These are phyloP conservation scores for Diophrys sp. DNA, from an alignment of 73 alveolate genomes.

Conservation along the genomic window DNA sequence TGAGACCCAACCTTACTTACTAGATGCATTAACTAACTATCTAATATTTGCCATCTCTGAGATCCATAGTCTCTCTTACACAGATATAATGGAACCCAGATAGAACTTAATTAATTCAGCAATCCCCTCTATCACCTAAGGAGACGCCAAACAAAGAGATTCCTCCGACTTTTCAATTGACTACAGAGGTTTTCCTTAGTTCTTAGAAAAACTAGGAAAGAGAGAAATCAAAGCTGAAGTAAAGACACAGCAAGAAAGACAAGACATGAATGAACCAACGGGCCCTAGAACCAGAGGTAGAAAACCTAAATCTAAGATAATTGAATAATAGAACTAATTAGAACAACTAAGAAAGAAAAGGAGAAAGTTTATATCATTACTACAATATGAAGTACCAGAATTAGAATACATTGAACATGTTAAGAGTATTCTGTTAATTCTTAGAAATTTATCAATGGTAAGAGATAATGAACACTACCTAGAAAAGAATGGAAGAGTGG, in stretches of 20 bases:
- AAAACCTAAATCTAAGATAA: constrained; percentile 70
- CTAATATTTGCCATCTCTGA: constrained; percentile 71
- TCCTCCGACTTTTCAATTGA: constrained; percentile 9
- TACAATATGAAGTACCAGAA: constrained; percentile 86
- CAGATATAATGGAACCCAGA: constrained; percentile 42
- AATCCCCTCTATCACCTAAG: constrained; percentile 43
- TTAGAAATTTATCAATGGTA: constrained; percentile 83
- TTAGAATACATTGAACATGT: constrained; percentile 78
- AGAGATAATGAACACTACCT: constrained; percentile 85
- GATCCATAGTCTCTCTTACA: constrained; percentile 33
- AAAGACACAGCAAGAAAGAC: no score
- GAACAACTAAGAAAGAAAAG: constrained; percentile 77
- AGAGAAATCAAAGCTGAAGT: constrained; percentile 49
- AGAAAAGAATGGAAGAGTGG: constrained; percentile 73
- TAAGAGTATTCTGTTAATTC: constrained; percentile 65
- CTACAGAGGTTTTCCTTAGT: constrained; percentile 33
- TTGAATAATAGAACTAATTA: constrained; percentile 59
- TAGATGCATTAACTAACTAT: constrained; percentile 80
- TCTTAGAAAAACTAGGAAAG: constrained; percentile 42
- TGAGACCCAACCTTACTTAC: constrained; percentile 81
- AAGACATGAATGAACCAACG: constrained; percentile 17
- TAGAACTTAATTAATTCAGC: constrained; percentile 16
- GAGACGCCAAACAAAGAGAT: not conserved
- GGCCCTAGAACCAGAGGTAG: constrained; percentile 70
- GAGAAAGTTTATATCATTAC: constrained; percentile 64